Evolutionary conservation across 2,329 filamentous ascomycete species (phyloP), one percentile per base, ranked within the genome.

Genomic region (Dactylellina leptospora): DNA sequence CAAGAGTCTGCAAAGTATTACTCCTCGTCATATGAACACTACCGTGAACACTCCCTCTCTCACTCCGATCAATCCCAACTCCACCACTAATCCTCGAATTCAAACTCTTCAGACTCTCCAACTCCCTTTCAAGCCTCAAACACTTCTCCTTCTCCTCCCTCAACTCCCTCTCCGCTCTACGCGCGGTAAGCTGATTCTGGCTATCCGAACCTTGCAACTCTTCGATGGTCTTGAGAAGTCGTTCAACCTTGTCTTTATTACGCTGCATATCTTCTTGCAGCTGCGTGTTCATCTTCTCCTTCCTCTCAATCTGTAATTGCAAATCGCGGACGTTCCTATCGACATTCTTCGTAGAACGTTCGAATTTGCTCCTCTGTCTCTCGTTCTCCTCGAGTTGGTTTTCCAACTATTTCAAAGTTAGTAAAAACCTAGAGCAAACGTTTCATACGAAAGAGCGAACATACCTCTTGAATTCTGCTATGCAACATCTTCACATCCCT

Each of bases 401-500:
- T 81, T 99, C 93, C 76, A 99, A 90, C 90, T 97, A 79, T 62
- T 36, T 13, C 1, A 10, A 55, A 28, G 54, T 61, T 51, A 50
- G 40, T 40, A 44, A 18, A 36, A n/a, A 2, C n/a, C n/a, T 22
- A 11, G 23, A 47, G 10, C 75, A 62, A 44, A 48, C 66, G 68
- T 61, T 75, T 38, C 75, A 25, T 28, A n/a, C 27, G 45, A 40
- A 36, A 25, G 27, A n/a, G n/a, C n/a, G n/a, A n/a, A 79, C 87
- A 85, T 84, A 96, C 93, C 85, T 97, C 93, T 82, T 97, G 92
- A 75, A 99, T 92, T 54, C 93, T 87, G 78, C 92, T 93, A 81
- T 97, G 91, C 77, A 97, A 81, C 82, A 97, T 97, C 78, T 95
- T 90, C 76, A 97, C 91, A 80, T 97, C 93, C 77, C 96, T 92